Evolutionary conservation across 164 flowering plant genomes (phyloP), one percentile per base, ranked within the genome.

Genomic region (Vitis amurensis): DNA sequence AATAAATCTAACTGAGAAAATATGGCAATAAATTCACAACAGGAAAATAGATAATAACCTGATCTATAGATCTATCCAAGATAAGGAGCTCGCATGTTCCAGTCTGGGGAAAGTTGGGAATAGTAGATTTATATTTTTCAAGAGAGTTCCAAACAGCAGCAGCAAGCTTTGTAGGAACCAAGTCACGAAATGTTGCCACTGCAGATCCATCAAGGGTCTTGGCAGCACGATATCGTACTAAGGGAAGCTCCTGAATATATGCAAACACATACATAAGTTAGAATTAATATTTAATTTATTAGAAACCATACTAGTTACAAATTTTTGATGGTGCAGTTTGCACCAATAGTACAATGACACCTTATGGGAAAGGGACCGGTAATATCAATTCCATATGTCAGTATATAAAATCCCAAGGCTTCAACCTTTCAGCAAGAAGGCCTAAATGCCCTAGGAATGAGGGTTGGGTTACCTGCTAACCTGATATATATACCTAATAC

Each of bases 81-180:
- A 96, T 92, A 55, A 96, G 93, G 77, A 96, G 73, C 70, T 96
- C 97, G 73, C 99, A 93, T 50, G 99, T 93, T 83, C 92, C 98
- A 55, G 82, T 78, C 75, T 94, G 88, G 60, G 99, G 99, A 71
- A 86, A 96, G 68, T 91, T 79, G 27, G 94, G 90, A 71, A 93
- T 88, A n/a, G 87, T 71, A 44, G 91, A 66, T 81, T 92, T 96
- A 72, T 96, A 94, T 59, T 85, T 85, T n/a, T 78, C 68, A 48
- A 96, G 70, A 69, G 59, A 63, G 74, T 87, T 80, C 97, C 96
- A 96, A 62, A 96, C 81, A 62, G 83, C 84, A 72, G 91, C 77
- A 64, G 99, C 98, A 73, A 96, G 94, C 80, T 91, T 96, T 29
- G 84, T 75, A 17, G 97, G 86, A 73, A 94, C 74, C 71, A 87